Conservation (phyloP, 768 basidiomycete genomes). For the Suillus tomentosus region DNA sequence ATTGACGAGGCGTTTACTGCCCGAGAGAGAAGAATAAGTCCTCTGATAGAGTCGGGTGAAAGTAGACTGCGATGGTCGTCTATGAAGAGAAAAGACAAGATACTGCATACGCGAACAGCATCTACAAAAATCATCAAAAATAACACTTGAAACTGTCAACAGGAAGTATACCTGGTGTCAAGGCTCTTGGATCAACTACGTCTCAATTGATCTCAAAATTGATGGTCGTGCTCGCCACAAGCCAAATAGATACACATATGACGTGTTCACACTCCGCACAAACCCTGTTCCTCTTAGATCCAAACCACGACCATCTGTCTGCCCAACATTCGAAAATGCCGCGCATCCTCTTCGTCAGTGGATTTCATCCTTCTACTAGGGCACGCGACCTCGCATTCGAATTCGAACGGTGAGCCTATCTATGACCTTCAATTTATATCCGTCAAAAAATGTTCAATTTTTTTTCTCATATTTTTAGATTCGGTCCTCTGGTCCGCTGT, state of each 20-base stretch:
- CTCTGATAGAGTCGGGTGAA: slow-evolving; percentile 9
- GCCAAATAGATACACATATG: slow-evolving; percentile 35
- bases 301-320: slow-evolving; percentile 25
- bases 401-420: slow-evolving; percentile 70
- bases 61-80: slow-evolving; percentile 5
- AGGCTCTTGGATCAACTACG: not conserved
- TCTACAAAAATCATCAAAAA: slow-evolving; percentile 18
- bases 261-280: slow-evolving; percentile 32
- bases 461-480: slow-evolving; percentile 46
- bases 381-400: slow-evolving; percentile 84
- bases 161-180: slow-evolving; percentile 13
- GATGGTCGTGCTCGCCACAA: slow-evolving; percentile 34
- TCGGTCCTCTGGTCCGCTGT: slow-evolving; percentile 81
- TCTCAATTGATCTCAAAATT: not conserved
- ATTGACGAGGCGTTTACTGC: slow-evolving; percentile 23
- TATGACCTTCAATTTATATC: not conserved
- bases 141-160: not conserved
- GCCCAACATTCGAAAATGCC: slow-evolving; percentile 48
- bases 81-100: slow-evolving; percentile 17
- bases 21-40: slow-evolving; percentile 22
- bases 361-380: slow-evolving; percentile 80
- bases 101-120: slow-evolving; percentile 22
- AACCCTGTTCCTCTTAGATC: slow-evolving; percentile 22
- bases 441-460: slow-evolving; percentile 10
- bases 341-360: slow-evolving; percentile 85